Base-by-base conservation (phyloP, 345 rosid genomes). In the Arabis alpina region DNA sequence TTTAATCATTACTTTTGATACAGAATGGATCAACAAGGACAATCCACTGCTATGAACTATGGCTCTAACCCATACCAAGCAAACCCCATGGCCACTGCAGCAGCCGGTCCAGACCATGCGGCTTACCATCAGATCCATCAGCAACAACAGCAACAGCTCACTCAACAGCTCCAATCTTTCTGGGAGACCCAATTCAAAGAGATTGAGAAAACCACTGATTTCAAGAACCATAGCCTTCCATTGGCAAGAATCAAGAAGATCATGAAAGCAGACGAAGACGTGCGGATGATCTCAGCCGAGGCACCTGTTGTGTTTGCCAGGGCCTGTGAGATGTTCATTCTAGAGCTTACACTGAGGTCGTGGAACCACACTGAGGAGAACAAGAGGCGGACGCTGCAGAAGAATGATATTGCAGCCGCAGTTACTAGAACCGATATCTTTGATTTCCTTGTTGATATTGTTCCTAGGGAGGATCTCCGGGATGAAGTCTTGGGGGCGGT, bases 251-350 rank as follows among this genome's bases (percentile, higher is more conserved):
- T 92, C 85, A 92, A 92, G 83, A 92, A 92, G 82, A 92, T 92
- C 85, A 92, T 92, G 98, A 92, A 92, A 80, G 98, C 98, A 0
- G 98, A 92, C n/a, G 98, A 92, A 79, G 98, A 92, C 12, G 98
- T 92, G 51, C 77, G 91, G 57, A 89, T 89, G 98, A 92, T 92
- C 74, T 92, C 98, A 2, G 98, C 96, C 4, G 98, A 92, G 73
- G 98, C 98, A 23, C 98, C 96, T 0, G 93, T 92, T 9, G 82
- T 92, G 42, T 92, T 92, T 40, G 92, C 98, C 1, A 84, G 98
- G 74, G 98, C 96, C 10, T 92, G 98, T 2, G 98, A 92, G 76
- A 92, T 92, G 98, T 92, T 92, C 72, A 89, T 92, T 67, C 56
- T 92, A 27, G 98, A 92, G 66, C 75, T 92, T 60, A 92, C 98